Evolutionary conservation across 108 stramenopile genomes (phyloP), one percentile per base, ranked within the genome.

Genomic region (Cyclostephanos tholiformis): DNA sequence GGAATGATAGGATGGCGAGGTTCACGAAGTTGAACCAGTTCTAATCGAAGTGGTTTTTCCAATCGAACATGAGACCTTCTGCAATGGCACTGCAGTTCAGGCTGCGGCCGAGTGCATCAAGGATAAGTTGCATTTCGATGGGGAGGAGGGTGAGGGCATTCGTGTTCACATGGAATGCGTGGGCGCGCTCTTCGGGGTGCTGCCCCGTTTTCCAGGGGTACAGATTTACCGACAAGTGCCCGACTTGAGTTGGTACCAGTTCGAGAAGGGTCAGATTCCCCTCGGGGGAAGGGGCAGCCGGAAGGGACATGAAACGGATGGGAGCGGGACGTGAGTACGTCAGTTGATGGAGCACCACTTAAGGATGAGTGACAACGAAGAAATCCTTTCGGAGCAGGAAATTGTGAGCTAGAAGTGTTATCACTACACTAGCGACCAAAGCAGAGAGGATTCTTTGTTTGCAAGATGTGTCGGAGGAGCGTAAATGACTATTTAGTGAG

Each of bases 341-440:
- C 77, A 69, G n/a, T 59, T 77, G 64, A 17, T 50, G 48, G 65
- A 51, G 46, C 32, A 51, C 29, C 65, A 65, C 20, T 32, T 30
- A 48, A 74, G 49, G n/a, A n/a, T n/a, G n/a, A n/a, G n/a, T n/a
- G n/a, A n/a, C n/a, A n/a, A n/a, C n/a, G n/a, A n/a, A n/a, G n/a
- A n/a, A n/a, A n/a, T n/a, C n/a, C n/a, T n/a, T n/a, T n/a, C n/a
- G n/a, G n/a, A n/a, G n/a, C n/a, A n/a, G n/a, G n/a, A n/a, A n/a
- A n/a, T n/a, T n/a, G n/a, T n/a, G n/a, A n/a, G n/a, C n/a, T n/a
- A n/a, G n/a, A n/a, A n/a, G n/a, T n/a, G n/a, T n/a, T n/a, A n/a
- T n/a, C n/a, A n/a, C n/a, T n/a, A n/a, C n/a, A n/a, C n/a, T n/a
- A n/a, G n/a, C n/a, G n/a, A n/a, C n/a, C n/a, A n/a, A n/a, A n/a